Evolutionary conservation across 2,329 filamentous ascomycete genomes (phyloP).

Genomic region (Clonostachys chloroleuca): DNA sequence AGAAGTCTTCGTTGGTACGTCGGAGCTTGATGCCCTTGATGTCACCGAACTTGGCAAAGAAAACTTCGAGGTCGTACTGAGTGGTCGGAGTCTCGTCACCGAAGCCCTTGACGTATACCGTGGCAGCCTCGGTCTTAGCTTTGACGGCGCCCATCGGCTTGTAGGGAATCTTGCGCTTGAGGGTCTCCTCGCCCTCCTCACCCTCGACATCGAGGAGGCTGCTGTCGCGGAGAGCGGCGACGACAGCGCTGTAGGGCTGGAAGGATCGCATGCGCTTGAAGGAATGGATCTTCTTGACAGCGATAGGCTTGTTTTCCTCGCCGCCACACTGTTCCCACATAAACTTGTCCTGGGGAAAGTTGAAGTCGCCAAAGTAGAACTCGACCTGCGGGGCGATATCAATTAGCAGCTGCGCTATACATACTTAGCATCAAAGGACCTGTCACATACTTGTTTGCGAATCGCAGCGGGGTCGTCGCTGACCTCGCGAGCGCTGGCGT

Average conservation of each 20-base stretch:
- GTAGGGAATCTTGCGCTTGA: slow-evolving; percentile 74
- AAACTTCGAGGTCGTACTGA: slow-evolving; percentile 91
- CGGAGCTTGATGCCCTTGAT: slow-evolving; percentile 84
- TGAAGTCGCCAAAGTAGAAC: slow-evolving; percentile 93
- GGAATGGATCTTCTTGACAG: slow-evolving; percentile 70
- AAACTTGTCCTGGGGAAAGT: slow-evolving; percentile 85
- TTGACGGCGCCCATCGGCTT: slow-evolving; percentile 54
- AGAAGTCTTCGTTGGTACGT: slow-evolving; percentile 64
- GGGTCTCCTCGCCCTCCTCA: slow-evolving; percentile 63
- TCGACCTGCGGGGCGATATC: slow-evolving; percentile 59
- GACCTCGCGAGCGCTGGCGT: slow-evolving; percentile 62
- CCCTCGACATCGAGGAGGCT: slow-evolving; percentile 69
- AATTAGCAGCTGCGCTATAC: not conserved
- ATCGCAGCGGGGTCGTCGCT: slow-evolving; percentile 77
- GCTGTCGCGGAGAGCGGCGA: slow-evolving; percentile 78
- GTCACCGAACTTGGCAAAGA: slow-evolving; percentile 78
- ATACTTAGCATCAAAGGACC: not conserved
- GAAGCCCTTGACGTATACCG: slow-evolving; percentile 92
- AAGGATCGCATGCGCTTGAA: slow-evolving; percentile 98
- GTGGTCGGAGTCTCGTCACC: slow-evolving; percentile 77
- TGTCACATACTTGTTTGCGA: slow-evolving; percentile 65
- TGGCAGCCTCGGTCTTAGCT: slow-evolving; percentile 65
- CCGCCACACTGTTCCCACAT: slow-evolving; percentile 77
- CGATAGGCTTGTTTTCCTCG: slow-evolving; percentile 74
- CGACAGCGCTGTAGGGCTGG: slow-evolving; percentile 78